Percentiles rank a stretch among this genome's conserved stretches.
Conservation (phyloP, 257 asterid genomes). For the Marsdenia floribunda region DNA sequence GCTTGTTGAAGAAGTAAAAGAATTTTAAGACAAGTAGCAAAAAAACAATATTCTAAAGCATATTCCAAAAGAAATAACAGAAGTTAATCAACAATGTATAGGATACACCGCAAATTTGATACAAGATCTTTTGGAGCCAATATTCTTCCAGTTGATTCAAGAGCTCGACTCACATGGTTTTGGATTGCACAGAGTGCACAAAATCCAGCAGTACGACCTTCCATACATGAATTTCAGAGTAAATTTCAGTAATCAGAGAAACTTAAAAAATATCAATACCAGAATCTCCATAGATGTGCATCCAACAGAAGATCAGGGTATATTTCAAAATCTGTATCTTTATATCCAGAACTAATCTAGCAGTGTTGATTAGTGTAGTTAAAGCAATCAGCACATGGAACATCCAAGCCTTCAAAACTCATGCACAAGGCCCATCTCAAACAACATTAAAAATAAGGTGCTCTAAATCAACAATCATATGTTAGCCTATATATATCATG, state of each 20-base stretch:
- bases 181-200: conserved; percentile 98
- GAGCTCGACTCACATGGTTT: conserved; percentile 91
- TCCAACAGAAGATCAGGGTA: too few relatives aligned
- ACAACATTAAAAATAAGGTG: neutral
- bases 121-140: conserved; percentile 97
- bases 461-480: neutral
- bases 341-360: neutral
- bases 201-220: conserved; percentile 89
- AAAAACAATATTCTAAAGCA: neutral
- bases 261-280: neutral
- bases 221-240: conserved; percentile 24
- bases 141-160: conserved; percentile 88
- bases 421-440: neutral
- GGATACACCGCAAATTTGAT: conserved; percentile 94
- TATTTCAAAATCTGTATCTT: neutral
- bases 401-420: neutral
- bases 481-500: neutral
- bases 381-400: neutral
- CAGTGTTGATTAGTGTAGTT: neutral
- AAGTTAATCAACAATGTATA: conserved; percentile 17
- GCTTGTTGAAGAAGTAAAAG: neutral
- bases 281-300: neutral
- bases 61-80: neutral
- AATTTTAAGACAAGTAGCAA: neutral
- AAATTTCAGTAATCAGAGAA: conserved; percentile 21